phyloP scores from a whole-genome alignment of 495 filamentous ascomycete genomes.

The Xylaria grammica region DNA sequence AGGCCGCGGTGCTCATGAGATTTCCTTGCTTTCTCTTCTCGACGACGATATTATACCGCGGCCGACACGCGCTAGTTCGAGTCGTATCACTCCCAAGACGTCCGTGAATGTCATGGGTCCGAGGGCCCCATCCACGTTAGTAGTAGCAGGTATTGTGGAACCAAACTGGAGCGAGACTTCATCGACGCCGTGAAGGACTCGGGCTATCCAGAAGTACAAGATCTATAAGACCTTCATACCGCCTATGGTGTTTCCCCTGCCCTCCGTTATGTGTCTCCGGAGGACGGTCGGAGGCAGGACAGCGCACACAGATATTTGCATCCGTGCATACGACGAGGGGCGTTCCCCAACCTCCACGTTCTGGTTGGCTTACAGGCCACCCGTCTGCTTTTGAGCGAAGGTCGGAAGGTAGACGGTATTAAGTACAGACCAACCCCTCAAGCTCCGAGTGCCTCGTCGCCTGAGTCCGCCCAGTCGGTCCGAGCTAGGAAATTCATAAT shows the following conservation, averaged over 20 bases:
- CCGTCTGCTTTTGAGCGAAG: constrained; percentile 50
- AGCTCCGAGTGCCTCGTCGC: no score
- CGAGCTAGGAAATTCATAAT: constrained; percentile 50
- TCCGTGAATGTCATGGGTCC: constrained; percentile 43
- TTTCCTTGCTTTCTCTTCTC: no score
- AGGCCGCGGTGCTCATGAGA: not conserved
- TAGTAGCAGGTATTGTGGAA: constrained; percentile 38
- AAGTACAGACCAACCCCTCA: no score
- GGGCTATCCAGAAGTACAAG: constrained; percentile 47
- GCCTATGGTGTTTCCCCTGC: constrained; percentile 35
- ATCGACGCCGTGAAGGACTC: constrained; percentile 41
- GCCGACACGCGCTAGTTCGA: no score
- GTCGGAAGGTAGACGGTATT: constrained; percentile 44
- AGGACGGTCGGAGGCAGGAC: constrained; percentile 50
- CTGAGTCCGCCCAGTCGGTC: no score
- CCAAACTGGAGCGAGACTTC: constrained; percentile 36
- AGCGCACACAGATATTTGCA: constrained; percentile 45
- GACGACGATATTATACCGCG: no score
- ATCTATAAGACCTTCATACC: constrained; percentile 42
- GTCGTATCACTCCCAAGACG: constrained; percentile 42
- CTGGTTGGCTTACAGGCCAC: constrained; percentile 49
- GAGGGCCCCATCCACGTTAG: constrained; percentile 53
- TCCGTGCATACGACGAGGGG: constrained; percentile 42
- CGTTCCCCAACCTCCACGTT: constrained; percentile 52
- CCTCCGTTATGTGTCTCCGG: constrained; percentile 31